phyloP scores from a whole-genome alignment of 1,139 yeast species.

The Yamadazyma blattariae region DNA sequence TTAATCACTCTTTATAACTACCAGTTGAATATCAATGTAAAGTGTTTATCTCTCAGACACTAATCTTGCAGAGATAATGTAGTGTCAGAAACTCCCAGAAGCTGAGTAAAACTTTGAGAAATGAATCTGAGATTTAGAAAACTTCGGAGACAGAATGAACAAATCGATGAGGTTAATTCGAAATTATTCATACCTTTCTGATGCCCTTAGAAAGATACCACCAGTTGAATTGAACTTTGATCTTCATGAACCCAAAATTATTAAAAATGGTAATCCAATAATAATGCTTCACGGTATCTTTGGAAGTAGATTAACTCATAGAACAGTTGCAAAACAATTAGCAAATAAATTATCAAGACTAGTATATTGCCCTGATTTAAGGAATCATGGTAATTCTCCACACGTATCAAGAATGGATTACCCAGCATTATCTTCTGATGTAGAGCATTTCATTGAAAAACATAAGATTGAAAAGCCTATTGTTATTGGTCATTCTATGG shows the following conservation, averaged over 20 bases:
- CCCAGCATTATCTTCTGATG: slow-evolving; percentile 81
- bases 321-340: slow-evolving; percentile 62
- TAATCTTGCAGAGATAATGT: no score
- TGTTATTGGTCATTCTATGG: slow-evolving; percentile 93
- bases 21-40: no score
- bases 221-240: slow-evolving; percentile 33
- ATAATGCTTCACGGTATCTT: slow-evolving; percentile 85
- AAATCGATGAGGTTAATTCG: neutral
- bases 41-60: no score
- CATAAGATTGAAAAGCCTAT: slow-evolving; percentile 51
- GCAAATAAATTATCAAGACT: slow-evolving; percentile 40
- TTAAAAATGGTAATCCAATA: slow-evolving; percentile 45
- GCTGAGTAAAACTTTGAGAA: no score
- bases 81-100: no score
- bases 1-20: no score
- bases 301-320: slow-evolving; percentile 76
- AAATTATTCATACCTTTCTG: neutral
- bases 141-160: no score
- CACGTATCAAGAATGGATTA: slow-evolving; percentile 69
- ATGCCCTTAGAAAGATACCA: slow-evolving; percentile 15
- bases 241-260: slow-evolving; percentile 23
- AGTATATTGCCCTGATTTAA: slow-evolving; percentile 73
- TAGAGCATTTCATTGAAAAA: slow-evolving; percentile 61
- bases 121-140: no score
- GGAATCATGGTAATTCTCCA: slow-evolving; percentile 94